These are phyloP conservation scores for Persicaria maculosa DNA, from an alignment of 148 eudicot genomes.

Conservation along the genomic window DNA sequence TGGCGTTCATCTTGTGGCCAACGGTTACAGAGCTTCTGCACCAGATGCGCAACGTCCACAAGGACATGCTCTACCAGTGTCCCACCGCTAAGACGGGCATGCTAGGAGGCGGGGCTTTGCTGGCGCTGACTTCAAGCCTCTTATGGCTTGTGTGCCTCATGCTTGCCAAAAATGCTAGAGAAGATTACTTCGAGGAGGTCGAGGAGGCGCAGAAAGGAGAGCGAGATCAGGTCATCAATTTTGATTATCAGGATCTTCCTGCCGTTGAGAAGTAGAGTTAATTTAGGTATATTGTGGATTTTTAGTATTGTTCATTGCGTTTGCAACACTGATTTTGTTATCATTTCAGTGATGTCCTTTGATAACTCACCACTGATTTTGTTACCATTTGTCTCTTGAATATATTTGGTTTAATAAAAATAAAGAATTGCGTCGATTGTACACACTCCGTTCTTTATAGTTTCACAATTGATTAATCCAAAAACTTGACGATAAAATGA, in stretches of 20 bases:
- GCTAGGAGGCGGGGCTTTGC: slow-evolving; percentile 83
- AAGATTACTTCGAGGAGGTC: slow-evolving; percentile 67
- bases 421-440: too few species aligned
- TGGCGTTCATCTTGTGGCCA: slow-evolving; percentile 71
- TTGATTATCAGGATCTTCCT: slow-evolving; percentile 20
- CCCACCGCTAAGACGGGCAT: slow-evolving; percentile 96
- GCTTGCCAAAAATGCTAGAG: slow-evolving; percentile 70
- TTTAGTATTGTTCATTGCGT: not conserved
- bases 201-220: slow-evolving; percentile 32
- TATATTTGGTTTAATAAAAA: too few species aligned
- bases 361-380: too few species aligned
- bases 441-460: too few species aligned
- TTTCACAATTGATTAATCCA: too few species aligned
- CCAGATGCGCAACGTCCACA: slow-evolving; percentile 41
- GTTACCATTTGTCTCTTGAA: slow-evolving; percentile 9
- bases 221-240: slow-evolving; percentile 18
- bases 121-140: slow-evolving; percentile 71
- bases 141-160: slow-evolving; percentile 85
- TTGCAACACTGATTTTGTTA: not conserved
- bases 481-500: too few species aligned
- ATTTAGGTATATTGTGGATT: not conserved
- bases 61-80: slow-evolving; percentile 39
- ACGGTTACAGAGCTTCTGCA: slow-evolving; percentile 71
- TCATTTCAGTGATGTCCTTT: too few species aligned
- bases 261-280: not conserved